These are phyloP conservation scores for Vanrija sp. DNA, from an alignment of 1,284 basidiomycete species.

Conservation along the genomic window DNA sequence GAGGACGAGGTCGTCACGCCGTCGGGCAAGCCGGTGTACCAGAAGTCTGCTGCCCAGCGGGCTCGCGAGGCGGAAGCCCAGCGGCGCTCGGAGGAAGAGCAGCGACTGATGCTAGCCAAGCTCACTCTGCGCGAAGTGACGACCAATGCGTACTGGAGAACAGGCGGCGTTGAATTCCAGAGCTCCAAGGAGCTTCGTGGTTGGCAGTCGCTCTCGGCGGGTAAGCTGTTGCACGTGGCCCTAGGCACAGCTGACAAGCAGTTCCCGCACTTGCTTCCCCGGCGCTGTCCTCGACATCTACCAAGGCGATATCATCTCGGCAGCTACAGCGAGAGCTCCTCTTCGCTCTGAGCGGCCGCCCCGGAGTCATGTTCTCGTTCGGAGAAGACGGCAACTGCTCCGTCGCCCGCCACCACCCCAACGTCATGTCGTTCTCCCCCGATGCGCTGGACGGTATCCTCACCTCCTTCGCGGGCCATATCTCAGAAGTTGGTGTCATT, in stretches of 20 bases:
- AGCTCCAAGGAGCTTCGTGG: slow-evolving; percentile 19
- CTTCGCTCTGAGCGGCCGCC: slow-evolving; percentile 34
- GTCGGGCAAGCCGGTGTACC: not conserved
- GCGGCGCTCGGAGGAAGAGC: slow-evolving; percentile 9
- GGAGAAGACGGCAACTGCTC: slow-evolving; percentile 15
- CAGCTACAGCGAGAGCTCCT: slow-evolving; percentile 41
- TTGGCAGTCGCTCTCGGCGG: slow-evolving; percentile 29
- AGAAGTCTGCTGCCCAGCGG: not conserved
- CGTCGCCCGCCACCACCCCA: slow-evolving; percentile 22
- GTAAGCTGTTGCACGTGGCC: slow-evolving; percentile 11
- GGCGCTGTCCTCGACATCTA: not conserved
- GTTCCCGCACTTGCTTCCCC: slow-evolving; percentile 11
- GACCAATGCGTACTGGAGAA: slow-evolving; percentile 30
- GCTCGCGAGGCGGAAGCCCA: slow-evolving; percentile 14
- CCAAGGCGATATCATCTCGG: slow-evolving; percentile 18
- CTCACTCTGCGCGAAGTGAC: slow-evolving; percentile 15
- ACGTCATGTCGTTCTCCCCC: slow-evolving; percentile 57
- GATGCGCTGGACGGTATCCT: slow-evolving; percentile 62
- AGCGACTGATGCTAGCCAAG: slow-evolving; percentile 14
- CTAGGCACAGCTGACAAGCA: not conserved
- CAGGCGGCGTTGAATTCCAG: slow-evolving; percentile 12
- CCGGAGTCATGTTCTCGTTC: slow-evolving; percentile 30
- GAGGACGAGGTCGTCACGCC: slow-evolving; percentile 24
- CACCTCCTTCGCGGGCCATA: slow-evolving; percentile 55
- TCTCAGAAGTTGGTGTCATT: slow-evolving; percentile 60